Base-by-base conservation (phyloP, 306 rosid genomes). In the Cucurbita argyrosperma region DNA sequence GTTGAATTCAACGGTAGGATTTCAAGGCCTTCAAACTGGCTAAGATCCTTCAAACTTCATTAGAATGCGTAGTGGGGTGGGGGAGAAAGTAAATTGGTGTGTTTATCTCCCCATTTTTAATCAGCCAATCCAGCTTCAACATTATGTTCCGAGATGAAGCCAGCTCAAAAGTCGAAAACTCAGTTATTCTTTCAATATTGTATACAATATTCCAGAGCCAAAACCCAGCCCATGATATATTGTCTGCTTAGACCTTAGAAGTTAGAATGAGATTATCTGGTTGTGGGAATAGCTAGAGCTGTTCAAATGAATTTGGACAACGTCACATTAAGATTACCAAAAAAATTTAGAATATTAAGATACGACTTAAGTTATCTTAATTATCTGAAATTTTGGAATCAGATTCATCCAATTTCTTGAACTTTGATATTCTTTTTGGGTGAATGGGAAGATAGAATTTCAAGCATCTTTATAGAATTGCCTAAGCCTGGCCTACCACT, bases 131-230 rank as follows among this genome's bases (percentile, higher is more conserved):
- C 43, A 47, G 13, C 57, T 47, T 43, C 56, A 68, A 26, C 43
- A 68, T 69, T 21, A 26, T 23, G 39, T 13, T 14, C 58, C 14
- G 23, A 67, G 58, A 69, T 23, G 14, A 69, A 5, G 56, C 49
- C 74, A 69, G 23, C 74, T 69, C 56, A 47, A 69, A 69, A 23
- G 39, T 68, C 55, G 21, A 47, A 68, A 46, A 68, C 73, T 47
- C 39, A 47, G 6, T 46, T 45, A 30, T 47, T 67, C 73, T 67
- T 46, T 12, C 56, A 11, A 11, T 21, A 21, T 14, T 66, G 15
- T 67, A 14, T 19, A 30, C 35, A 68, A 68, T 46, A 47, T 12
- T 49, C 39, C 23, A 68, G 54, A 45, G 50, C 55, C 39, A 66
- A 66, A 66, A 10, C 40, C 47, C 53, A 45, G 21, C 56, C 49